phyloP scores from a whole-genome alignment of 2,329 filamentous ascomycete genomes.

The Ceratocystiopsis minuta region DNA sequence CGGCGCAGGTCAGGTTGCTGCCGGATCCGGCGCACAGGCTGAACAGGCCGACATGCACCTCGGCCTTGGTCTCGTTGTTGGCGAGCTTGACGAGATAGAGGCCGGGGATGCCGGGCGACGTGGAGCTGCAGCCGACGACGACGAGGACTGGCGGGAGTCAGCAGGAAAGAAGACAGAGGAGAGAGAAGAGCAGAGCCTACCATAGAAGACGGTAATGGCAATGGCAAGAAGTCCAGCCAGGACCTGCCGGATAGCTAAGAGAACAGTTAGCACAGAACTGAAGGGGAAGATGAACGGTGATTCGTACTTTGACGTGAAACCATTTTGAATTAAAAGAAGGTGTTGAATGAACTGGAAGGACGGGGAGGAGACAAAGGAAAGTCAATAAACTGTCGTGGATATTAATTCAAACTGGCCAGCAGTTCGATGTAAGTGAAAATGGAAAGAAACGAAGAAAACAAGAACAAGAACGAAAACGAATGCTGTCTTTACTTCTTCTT shows the following conservation, averaged over 20 bases:
- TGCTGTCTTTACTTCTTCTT: no score
- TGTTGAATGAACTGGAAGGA: background rate
- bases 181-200: background rate
- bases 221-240: conserved; percentile 2
- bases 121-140: conserved; percentile 10
- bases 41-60: conserved; percentile 10
- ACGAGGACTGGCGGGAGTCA: conserved; percentile 6
- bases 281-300: background rate
- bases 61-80: conserved; percentile 7
- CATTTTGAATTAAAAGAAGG: background rate
- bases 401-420: no score
- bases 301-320: background rate
- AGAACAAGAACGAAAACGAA: background rate
- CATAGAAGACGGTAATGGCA: conserved; percentile 4
- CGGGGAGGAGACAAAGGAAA: background rate
- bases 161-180: background rate
- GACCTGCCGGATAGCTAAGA: conserved; percentile 1
- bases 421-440: no score
- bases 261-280: background rate
- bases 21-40: conserved; percentile 7
- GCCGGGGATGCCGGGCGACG: conserved; percentile 10
- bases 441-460: background rate
- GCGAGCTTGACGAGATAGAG: conserved; percentile 9
- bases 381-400: no score
- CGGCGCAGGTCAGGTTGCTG: conserved; percentile 6